Percentiles rank a stretch among this genome's conserved stretches.
Evolutionary conservation across 2,329 filamentous ascomycete species (phyloP).

Genomic region (Leptosphaerulina australis): DNA sequence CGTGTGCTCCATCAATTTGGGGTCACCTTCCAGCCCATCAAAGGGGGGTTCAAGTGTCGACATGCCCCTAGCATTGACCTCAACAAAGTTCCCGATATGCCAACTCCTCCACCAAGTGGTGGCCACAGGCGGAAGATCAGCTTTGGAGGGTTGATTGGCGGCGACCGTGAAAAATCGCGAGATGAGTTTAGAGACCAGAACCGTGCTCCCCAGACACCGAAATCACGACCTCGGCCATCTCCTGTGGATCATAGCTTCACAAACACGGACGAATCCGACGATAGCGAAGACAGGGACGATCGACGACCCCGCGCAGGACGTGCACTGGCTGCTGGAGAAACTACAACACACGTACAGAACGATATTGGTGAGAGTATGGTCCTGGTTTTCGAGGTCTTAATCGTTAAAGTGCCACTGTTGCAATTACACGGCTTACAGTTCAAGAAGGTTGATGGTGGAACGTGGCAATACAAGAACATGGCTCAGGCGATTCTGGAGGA

Average conservation of each 20-base stretch:
- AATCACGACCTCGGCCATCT: conserved; percentile 52
- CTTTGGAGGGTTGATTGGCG: conserved; percentile 72
- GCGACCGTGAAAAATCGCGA: conserved; percentile 64
- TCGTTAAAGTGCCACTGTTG: conserved; percentile 94
- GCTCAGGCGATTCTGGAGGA: conserved; percentile 92
- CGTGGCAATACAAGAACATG: conserved; percentile 99
- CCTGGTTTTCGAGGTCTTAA: conserved; percentile 91
- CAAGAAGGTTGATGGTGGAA: conserved; percentile 93
- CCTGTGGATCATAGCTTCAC: conserved; percentile 74
- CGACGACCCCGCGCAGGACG: conserved; percentile 42
- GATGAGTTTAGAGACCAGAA: conserved; percentile 73
- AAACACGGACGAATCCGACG: conserved; percentile 84
- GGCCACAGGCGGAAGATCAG: conserved; percentile 79
- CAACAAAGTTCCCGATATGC: conserved; percentile 69
- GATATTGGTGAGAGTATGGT: conserved; percentile 85
- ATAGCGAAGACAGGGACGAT: conserved; percentile 64
- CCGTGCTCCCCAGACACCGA: conserved; percentile 57
- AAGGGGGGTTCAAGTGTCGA: conserved; percentile 88
- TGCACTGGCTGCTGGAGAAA: conserved; percentile 73
- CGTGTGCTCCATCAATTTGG: conserved; percentile 84
- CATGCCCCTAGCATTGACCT: conserved; percentile 90
- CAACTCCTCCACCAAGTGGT: conserved; percentile 44
- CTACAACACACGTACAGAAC: conserved; percentile 87
- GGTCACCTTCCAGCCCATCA: conserved; percentile 91
- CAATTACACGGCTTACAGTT: conserved; percentile 96